Conservation (phyloP, 371 early-diverging fungal species). For the Rhizopus delemar region DNA sequence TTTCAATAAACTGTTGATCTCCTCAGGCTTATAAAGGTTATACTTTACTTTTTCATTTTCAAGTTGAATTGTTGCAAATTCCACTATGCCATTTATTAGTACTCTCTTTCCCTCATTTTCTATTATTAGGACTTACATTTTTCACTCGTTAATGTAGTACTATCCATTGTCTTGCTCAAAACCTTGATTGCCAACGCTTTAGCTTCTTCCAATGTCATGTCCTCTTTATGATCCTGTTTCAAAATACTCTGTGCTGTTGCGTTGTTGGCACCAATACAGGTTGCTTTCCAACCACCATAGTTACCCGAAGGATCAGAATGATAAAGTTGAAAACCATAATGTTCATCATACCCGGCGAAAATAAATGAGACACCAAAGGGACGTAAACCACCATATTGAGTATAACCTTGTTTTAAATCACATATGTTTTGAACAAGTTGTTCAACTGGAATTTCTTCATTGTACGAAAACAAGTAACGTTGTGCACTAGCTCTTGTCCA, state of each 20-base stretch:
- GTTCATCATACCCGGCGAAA: slow-evolving; percentile 93
- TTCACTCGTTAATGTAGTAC: slow-evolving; percentile 84
- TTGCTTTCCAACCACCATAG: slow-evolving; percentile 98
- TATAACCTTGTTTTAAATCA: slow-evolving; percentile 98
- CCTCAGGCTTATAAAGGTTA: slow-evolving; percentile 68
- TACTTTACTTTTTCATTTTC: slow-evolving; percentile 58
- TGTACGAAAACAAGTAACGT: slow-evolving; percentile 84
- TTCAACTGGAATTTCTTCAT: slow-evolving; percentile 89
- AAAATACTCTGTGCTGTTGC: slow-evolving; percentile 89
- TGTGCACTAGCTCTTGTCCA: slow-evolving; percentile 90
- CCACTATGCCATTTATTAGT: slow-evolving; percentile 47
- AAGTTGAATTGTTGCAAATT: slow-evolving; percentile 79
- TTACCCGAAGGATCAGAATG: slow-evolving; percentile 99
- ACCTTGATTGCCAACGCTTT: slow-evolving; percentile 89
- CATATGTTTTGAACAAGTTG: slow-evolving; percentile 94
- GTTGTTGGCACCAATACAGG: slow-evolving; percentile 95
- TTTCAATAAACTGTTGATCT: slow-evolving; percentile 78
- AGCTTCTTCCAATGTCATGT: slow-evolving; percentile 85
- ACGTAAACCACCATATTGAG: slow-evolving; percentile 97
- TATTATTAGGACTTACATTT: slow-evolving; percentile 68
- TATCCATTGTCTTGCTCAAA: slow-evolving; percentile 94
- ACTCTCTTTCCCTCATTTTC: not conserved
- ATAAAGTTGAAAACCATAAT: slow-evolving; percentile 94
- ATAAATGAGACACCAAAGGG: slow-evolving; percentile 99
- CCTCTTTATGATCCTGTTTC: slow-evolving; percentile 94